Conservation (phyloP, 495 filamentous ascomycete species). For the Poronia punctata region DNA sequence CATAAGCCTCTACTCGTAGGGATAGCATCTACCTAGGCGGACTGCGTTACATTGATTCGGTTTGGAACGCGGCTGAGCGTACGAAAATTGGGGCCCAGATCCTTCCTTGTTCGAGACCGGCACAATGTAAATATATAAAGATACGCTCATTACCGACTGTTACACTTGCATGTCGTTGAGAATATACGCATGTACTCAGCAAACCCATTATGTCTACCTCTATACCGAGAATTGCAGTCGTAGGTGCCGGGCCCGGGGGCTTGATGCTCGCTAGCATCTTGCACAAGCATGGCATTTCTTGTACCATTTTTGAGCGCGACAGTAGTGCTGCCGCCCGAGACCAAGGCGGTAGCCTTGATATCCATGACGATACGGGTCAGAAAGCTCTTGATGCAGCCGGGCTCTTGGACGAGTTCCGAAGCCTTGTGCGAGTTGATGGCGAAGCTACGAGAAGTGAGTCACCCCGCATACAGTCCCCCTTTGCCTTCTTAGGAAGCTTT, state of each 20-base stretch:
- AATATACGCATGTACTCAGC: too few species aligned
- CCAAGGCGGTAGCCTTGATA: constrained; percentile 46
- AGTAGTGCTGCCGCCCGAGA: constrained; percentile 23
- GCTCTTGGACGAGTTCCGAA: constrained; percentile 34
- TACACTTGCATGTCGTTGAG: too few species aligned
- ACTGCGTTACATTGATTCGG: too few species aligned
- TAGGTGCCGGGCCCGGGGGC: constrained; percentile 49
- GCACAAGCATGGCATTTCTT: constrained; percentile 29
- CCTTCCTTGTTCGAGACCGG: too few species aligned
- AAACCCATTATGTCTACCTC: too few species aligned
- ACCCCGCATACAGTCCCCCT: not conserved
- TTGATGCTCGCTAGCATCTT: constrained; percentile 47
- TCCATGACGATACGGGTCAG: constrained; percentile 40
- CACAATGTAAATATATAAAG: too few species aligned
- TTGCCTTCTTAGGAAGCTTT: not conserved
- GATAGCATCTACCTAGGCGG: too few species aligned
- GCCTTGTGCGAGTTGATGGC: constrained; percentile 25
- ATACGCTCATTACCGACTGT: too few species aligned
- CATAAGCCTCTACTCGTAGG: too few species aligned
- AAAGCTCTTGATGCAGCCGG: constrained; percentile 39
- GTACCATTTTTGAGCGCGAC: constrained; percentile 46
- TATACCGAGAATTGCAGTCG: constrained; percentile 40
- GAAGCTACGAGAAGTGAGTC: constrained; percentile 21
- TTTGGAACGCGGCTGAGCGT: too few species aligned
- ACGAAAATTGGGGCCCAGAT: too few species aligned